Evolutionary conservation across 495 filamentous ascomycete genomes (phyloP).

Genomic region (Penicillium pancosmium): DNA sequence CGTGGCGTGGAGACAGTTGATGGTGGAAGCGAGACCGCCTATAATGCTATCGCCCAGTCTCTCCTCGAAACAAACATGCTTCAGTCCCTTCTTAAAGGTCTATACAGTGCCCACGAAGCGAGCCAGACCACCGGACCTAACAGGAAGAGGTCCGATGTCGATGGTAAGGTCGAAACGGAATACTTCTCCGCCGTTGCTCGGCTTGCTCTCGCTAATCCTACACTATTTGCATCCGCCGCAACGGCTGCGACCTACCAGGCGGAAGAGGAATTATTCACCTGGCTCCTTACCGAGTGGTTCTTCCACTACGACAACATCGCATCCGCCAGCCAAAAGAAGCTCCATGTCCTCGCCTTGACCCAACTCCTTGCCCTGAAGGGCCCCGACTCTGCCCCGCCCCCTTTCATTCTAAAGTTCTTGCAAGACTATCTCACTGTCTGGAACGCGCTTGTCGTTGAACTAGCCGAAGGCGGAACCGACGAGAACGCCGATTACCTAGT

Average conservation of each 20-base stretch:
- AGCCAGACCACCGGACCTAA: conserved; percentile 79
- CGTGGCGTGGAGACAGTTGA: conserved; percentile 70
- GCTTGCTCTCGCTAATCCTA: conserved; percentile 69
- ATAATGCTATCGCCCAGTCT: conserved; percentile 62
- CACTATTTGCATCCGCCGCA: conserved; percentile 61
- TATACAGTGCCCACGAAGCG: conserved; percentile 71
- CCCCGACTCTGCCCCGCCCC: conserved; percentile 42
- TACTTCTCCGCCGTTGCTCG: conserved; percentile 84
- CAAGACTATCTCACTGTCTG: conserved; percentile 72
- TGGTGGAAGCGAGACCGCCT: conserved; percentile 66
- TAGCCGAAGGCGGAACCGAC: conserved; percentile 51
- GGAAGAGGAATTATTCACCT: conserved; percentile 58
- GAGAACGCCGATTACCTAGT: conserved; percentile 56
- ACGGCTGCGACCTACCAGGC: conserved; percentile 39
- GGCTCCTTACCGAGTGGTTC: conserved; percentile 90
- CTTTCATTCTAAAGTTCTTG: conserved; percentile 59
- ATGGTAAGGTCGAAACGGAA: conserved; percentile 72
- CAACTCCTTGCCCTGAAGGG: conserved; percentile 69
- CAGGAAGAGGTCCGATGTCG: conserved; percentile 60
- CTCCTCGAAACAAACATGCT: conserved; percentile 72
- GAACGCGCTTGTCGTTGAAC: conserved; percentile 66
- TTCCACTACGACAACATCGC: conserved; percentile 79
- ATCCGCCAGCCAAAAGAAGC: conserved; percentile 73
- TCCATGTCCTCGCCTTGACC: conserved; percentile 80
- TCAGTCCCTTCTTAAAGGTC: conserved; percentile 64